phyloP scores from a whole-genome alignment of 2,329 filamentous ascomycete species.

The Aspergillus calidoustus region DNA sequence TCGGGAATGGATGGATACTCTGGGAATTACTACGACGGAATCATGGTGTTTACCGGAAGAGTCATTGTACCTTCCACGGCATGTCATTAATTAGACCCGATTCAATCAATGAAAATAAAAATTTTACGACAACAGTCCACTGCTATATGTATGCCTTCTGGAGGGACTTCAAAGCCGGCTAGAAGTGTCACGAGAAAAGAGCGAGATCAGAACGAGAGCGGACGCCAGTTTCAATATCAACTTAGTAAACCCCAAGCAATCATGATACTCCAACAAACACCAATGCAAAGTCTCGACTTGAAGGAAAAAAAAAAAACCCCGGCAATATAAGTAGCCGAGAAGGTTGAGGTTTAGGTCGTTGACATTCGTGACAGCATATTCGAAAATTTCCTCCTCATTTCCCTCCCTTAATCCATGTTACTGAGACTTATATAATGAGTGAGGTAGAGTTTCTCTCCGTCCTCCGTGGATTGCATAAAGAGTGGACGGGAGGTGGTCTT shows the following conservation, averaged over 20 bases:
- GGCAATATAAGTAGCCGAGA: not conserved
- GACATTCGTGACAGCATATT: not conserved
- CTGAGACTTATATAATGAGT: not conserved
- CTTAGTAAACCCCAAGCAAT: not conserved
- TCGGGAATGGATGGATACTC: conserved; percentile 18
- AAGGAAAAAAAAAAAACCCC: not conserved
- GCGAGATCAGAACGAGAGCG: not conserved
- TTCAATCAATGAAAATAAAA: conserved; percentile 22
- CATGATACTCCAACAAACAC: not conserved
- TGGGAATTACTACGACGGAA: not conserved
- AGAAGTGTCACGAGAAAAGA: not conserved
- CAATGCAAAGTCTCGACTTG: not conserved
- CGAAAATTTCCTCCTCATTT: not conserved
- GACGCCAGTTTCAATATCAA: not conserved
- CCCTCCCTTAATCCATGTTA: no score
- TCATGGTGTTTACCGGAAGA: not conserved
- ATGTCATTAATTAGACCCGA: conserved; percentile 21
- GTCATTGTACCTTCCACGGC: not conserved
- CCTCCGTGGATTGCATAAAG: not conserved
- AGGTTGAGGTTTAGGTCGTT: not conserved
- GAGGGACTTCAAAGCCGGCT: not conserved
- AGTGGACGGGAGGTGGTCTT: not conserved
- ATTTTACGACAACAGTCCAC: not conserved
- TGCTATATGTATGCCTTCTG: not conserved
- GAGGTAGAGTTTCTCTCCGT: not conserved